Evolutionary conservation across 805 yeast genomes (phyloP).

Genomic region (Torulaspora microellipsoides): DNA sequence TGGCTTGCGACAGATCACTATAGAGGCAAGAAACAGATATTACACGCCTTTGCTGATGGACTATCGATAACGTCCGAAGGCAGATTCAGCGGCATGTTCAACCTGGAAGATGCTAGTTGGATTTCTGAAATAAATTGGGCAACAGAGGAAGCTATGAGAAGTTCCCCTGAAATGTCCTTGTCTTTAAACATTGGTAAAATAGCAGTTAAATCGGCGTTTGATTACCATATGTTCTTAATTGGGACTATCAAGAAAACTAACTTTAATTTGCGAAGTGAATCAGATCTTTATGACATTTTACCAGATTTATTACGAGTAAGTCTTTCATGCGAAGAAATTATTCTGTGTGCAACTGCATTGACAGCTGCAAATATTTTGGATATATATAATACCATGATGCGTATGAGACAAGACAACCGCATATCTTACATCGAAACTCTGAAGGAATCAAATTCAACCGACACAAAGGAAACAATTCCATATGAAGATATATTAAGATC

Average conservation of each 20-base stretch:
- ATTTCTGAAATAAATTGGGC: slow-evolving; percentile 74
- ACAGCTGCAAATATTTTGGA: slow-evolving; percentile 82
- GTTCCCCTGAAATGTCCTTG: slow-evolving; percentile 63
- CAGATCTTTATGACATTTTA: slow-evolving; percentile 41
- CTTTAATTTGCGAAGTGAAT: slow-evolving; percentile 64
- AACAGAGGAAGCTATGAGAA: slow-evolving; percentile 38
- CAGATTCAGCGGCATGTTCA: slow-evolving; percentile 70
- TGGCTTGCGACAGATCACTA: slow-evolving; percentile 71
- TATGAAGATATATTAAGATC: slow-evolving; percentile 31
- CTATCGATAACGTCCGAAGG: slow-evolving; percentile 60
- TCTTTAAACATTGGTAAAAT: slow-evolving; percentile 53
- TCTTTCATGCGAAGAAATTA: slow-evolving; percentile 47
- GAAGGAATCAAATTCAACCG: slow-evolving; percentile 46
- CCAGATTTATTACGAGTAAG: slow-evolving; percentile 60
- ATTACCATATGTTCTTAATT: slow-evolving; percentile 79
- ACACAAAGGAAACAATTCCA: slow-evolving; percentile 21
- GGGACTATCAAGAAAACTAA: slow-evolving; percentile 46
- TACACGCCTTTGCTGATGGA: slow-evolving; percentile 55
- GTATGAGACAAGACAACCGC: slow-evolving; percentile 70
- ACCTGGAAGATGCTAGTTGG: slow-evolving; percentile 44
- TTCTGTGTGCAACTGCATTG: slow-evolving; percentile 71
- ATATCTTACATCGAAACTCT: slow-evolving; percentile 73
- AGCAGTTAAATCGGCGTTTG: slow-evolving; percentile 65
- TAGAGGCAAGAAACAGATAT: slow-evolving; percentile 64
- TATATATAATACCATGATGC: slow-evolving; percentile 60